Evolutionary conservation across 177 flowering plant species (phyloP), one percentile per base, ranked within the genome.

Genomic region (Telopea speciosissima): DNA sequence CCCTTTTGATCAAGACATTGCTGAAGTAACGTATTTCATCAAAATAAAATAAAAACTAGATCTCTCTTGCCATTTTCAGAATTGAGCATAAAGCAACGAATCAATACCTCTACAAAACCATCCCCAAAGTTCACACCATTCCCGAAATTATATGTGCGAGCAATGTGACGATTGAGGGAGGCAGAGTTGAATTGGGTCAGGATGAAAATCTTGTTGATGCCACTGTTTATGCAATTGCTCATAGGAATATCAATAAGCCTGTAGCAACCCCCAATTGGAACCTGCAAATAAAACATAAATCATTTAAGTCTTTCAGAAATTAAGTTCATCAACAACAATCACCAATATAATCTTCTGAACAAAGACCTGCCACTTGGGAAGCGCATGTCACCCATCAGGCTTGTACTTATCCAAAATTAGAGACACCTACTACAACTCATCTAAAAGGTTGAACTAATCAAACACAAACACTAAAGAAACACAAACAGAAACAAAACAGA

Each of bases 191-290:
- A 88, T 75, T 88, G 92, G 45, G 90, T 88, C 33, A 87, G 68
- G 60, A 87, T 80, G 72, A 85, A 87, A 42, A 88, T 88, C 82
- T 88, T 88, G 70, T 81, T 75, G 68, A 88, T 85, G 76, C 92
- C 90, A 70, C 92, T 85, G 76, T 88, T 88, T 74, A 88, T 88
- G 85, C 92, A 88, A 68, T 87, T 88, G 78, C 90, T 88, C 92
- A 88, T 88, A 8, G 92, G 89, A n/a, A 88, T 80, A 80, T 88
- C 92, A 42, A 88, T 84, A 31, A 88, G 85, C 80, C 92, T 77
- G 72, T 87, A 88, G 66, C 90, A 87, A 66, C 92, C 92, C 65
- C 92, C 92, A 74, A 87, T 83, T 1, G 92, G 92, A 65, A 88
- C 92, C 92, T 88, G 75, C 72, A 76, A 21, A 64, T 44, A 67